These are phyloP conservation scores for Scleroderma citrinum DNA, from an alignment of 768 basidiomycete genomes.

Conservation along the genomic window DNA sequence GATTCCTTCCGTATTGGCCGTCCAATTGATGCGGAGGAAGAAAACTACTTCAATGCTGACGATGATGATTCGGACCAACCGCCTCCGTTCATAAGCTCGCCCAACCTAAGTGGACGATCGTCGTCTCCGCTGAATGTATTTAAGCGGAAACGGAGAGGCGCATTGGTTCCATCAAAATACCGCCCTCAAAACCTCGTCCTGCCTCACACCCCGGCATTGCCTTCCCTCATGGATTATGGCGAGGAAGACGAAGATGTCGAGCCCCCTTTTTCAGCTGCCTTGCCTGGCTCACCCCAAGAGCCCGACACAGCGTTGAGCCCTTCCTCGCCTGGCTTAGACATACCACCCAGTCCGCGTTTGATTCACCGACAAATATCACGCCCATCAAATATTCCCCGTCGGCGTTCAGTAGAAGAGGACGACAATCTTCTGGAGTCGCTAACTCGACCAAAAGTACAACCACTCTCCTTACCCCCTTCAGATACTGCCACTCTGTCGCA, in stretches of 20 bases:
- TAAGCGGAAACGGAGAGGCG: constrained; percentile 56
- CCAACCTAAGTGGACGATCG: constrained; percentile 20
- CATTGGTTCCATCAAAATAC: constrained; percentile 37
- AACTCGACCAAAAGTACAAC: constrained; percentile 34
- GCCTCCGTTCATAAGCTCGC: constrained; percentile 26
- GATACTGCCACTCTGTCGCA: constrained; percentile 23
- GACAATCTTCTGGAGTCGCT: constrained; percentile 51
- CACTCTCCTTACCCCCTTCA: constrained; percentile 35
- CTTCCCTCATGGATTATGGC: constrained; percentile 68
- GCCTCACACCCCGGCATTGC: constrained; percentile 48
- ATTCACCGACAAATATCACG: constrained; percentile 33
- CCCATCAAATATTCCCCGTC: constrained; percentile 41
- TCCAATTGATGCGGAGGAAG: constrained; percentile 70
- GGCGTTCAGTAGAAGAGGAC: constrained; percentile 45
- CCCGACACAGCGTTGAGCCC: constrained; percentile 12
- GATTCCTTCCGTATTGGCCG: constrained; percentile 39
- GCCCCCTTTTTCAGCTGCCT: constrained; percentile 10
- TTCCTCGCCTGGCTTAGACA: constrained; percentile 29
- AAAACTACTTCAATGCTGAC: constrained; percentile 88
- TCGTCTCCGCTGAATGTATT: constrained; percentile 33
- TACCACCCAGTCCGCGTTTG: constrained; percentile 34
- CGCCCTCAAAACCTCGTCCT: constrained; percentile 35
- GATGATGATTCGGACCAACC: constrained; percentile 65
- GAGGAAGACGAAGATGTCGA: constrained; percentile 56
- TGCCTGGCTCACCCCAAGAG: constrained; percentile 10